Evolutionary conservation across 2,329 filamentous ascomycete species (phyloP).

Genomic region (Fusarium domesticum): DNA sequence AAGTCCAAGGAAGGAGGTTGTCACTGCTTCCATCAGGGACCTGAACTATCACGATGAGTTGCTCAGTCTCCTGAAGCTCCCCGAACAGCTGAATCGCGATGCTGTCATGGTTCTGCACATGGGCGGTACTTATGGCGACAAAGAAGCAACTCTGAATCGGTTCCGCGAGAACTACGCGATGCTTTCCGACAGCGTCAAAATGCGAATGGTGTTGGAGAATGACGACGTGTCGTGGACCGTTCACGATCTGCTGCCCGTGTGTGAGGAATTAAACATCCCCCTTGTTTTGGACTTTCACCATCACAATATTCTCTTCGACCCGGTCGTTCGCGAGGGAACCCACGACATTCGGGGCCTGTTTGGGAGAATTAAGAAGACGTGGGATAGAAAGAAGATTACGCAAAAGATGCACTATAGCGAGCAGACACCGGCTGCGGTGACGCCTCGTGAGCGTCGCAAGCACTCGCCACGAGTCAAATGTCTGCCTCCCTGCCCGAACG

Average conservation of each 20-base stretch:
- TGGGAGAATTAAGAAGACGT: slow-evolving; percentile 76
- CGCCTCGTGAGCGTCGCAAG: slow-evolving; percentile 74
- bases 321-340: slow-evolving; percentile 74
- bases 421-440: slow-evolving; percentile 61
- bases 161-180: slow-evolving; percentile 72
- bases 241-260: slow-evolving; percentile 84
- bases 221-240: slow-evolving; percentile 93
- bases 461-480: slow-evolving; percentile 77
- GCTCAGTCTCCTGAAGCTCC: slow-evolving; percentile 71
- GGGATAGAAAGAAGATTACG: slow-evolving; percentile 77
- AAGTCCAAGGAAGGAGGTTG: slow-evolving; percentile 74
- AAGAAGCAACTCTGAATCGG: slow-evolving; percentile 70
- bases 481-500: slow-evolving; percentile 74
- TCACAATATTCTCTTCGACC: slow-evolving; percentile 89
- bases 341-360: slow-evolving; percentile 73
- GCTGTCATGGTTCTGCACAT: slow-evolving; percentile 95
- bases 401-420: slow-evolving; percentile 99
- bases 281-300: slow-evolving; percentile 92
- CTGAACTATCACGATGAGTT: slow-evolving; percentile 86
- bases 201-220: slow-evolving; percentile 84
- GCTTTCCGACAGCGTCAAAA: slow-evolving; percentile 68
- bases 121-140: slow-evolving; percentile 88
- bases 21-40: slow-evolving; percentile 74
- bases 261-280: slow-evolving; percentile 91
- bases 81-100: slow-evolving; percentile 74